Evolutionary conservation across 768 basidiomycete genomes (phyloP).

Genomic region (Rubroboletus satanas): DNA sequence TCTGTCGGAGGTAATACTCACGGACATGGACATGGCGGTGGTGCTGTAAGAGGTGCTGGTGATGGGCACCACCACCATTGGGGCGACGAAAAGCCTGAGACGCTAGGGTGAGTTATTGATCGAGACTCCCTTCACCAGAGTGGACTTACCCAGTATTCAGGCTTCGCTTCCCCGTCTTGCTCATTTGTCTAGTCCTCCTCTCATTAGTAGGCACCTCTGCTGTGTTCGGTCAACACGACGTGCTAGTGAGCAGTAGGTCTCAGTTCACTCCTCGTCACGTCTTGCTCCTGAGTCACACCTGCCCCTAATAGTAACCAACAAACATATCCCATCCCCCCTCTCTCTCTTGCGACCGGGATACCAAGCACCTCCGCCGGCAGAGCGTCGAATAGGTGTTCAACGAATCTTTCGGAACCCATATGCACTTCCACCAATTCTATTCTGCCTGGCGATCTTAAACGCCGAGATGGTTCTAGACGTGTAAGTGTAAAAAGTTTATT

Average conservation of each 20-base stretch:
- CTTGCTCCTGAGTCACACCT: constrained; percentile 2
- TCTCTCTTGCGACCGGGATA: constrained; percentile 39
- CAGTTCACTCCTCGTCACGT: not conserved
- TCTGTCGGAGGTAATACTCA: constrained; percentile 77
- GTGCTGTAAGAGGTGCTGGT: constrained; percentile 34
- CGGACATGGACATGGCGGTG: constrained; percentile 58
- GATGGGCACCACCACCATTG: constrained; percentile 65
- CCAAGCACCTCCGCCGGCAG: constrained; percentile 2
- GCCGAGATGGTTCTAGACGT: constrained; percentile 51
- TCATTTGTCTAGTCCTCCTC: constrained; percentile 52
- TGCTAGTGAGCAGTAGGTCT: constrained; percentile 58
- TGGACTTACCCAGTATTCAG: constrained; percentile 28
- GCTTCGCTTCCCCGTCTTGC: constrained; percentile 63
- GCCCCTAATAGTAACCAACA: constrained; percentile 49
- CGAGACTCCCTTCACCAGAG: not conserved
- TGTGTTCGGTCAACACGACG: constrained; percentile 59
- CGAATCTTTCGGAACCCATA: constrained; percentile 71
- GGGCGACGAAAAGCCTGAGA: constrained; percentile 46
- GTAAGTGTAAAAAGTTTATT: constrained; percentile 40
- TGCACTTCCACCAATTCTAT: constrained; percentile 57
- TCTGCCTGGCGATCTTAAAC: constrained; percentile 51
- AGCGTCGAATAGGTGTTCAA: constrained; percentile 6
- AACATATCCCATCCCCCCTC: constrained; percentile 53
- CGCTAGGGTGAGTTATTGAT: constrained; percentile 37
- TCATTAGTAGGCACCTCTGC: constrained; percentile 56